Evolutionary conservation across 176 grass and related monocot genomes (phyloP), one percentile per base, ranked within the genome.

Genomic region (Musa acuminata): DNA sequence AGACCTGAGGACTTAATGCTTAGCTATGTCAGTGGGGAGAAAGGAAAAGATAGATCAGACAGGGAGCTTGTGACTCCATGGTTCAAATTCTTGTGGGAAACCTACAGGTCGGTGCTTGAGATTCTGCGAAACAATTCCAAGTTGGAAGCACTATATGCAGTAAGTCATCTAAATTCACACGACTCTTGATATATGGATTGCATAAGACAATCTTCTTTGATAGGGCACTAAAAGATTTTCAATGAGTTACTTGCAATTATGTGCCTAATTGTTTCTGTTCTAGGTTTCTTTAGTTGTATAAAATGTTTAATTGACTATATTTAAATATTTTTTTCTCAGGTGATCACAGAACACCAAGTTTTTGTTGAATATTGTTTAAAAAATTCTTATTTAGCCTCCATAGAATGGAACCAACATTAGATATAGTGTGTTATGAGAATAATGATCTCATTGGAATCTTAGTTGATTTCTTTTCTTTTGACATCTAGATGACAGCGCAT

Each of bases 71-170:
- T 96, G 11, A 92, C 92, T 11, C 92, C 92, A 2, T 96, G 92
- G 92, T 96, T 96, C 51, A 96, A 96, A 67, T 96, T 96, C 29
- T 85, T 96, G 6, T 96, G 92, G 92, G 92, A 96, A 59, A 92
- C 92, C 23, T 96, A 96, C 73, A 85, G 92, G 76, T 89, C 92
- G 0, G 92, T 96, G 53, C 85, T 96, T 29, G 92, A 96, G 60
- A 96, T 96, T 74, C 69, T 96, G 57, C 86, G 85, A 54, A 96
- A 96, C 69, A 96, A 96, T 80, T 96, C 92, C 63, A 96, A 96
- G 66, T 84, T 96, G 75, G 92, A 96, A 89, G 83, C 84, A 0
- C 21, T 96, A 29, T 96, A 96, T 81, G 92, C 92, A 71, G 92
- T 96, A 83, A 84, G 89, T 65, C 75, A 26, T 71, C 80, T 64